phyloP scores from a whole-genome alignment of 371 early-diverging fungal species.

The Mortierella sp. region DNA sequence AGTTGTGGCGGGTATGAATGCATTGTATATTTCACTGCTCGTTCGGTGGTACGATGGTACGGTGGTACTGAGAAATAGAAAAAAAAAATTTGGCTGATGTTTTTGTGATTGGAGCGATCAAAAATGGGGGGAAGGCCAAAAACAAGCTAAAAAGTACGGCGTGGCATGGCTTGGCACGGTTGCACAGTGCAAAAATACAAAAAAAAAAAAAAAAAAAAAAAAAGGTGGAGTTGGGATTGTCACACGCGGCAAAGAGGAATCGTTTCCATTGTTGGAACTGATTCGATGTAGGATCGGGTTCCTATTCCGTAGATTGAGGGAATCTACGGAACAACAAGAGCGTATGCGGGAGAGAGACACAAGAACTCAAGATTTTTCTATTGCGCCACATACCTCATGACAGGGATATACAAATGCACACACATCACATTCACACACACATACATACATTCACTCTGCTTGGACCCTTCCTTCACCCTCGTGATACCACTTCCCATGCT shows the following conservation, averaged over 20 bases:
- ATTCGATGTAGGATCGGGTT: neutral
- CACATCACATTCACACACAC: no score
- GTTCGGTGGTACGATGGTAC: no score
- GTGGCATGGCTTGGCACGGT: neutral
- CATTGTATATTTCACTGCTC: neutral
- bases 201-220: no score
- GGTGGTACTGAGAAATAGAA: neutral
- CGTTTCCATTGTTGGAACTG: constrained; percentile 5
- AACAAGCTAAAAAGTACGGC: neutral
- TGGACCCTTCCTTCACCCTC: neutral
- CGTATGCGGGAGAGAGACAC: neutral
- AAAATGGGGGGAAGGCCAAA: neutral
- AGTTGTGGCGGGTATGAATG: neutral
- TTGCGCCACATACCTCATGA: neutral
- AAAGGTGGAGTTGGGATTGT: no score
- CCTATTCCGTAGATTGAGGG: neutral
- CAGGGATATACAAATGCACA: no score
- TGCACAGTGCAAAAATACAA: neutral
- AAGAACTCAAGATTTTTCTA: neutral
- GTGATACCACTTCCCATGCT: no score
- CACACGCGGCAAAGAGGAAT: neutral
- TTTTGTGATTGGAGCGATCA: neutral
- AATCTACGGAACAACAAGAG: neutral
- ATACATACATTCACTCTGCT: neutral
- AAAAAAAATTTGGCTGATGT: no score